phyloP scores from a whole-genome alignment of 1,139 yeast genomes.

The Scheffersomyces lignicola region DNA sequence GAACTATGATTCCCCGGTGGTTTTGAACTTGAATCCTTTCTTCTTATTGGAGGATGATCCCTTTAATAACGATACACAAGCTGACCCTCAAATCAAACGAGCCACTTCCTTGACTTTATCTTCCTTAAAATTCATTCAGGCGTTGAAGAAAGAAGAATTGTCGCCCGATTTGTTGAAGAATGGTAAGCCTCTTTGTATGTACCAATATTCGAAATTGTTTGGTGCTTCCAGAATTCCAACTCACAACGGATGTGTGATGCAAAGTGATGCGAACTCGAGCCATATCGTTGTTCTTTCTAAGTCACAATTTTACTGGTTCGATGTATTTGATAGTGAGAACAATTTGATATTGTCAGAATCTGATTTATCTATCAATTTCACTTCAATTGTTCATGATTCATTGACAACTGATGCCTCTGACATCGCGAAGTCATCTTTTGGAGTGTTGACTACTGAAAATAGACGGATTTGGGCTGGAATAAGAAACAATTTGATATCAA shows the following conservation, averaged over 20 bases:
- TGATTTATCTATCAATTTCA: constrained; percentile 73
- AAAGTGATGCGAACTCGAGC: constrained; percentile 69
- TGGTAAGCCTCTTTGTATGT: constrained; percentile 78
- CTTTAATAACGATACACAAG: constrained; percentile 64
- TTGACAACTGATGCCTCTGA: constrained; percentile 58
- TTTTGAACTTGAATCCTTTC: constrained; percentile 82
- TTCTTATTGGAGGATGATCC: constrained; percentile 89
- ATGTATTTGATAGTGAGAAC: constrained; percentile 72
- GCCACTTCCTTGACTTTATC: constrained; percentile 82
- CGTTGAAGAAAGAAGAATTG: constrained; percentile 71
- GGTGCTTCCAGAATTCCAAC: constrained; percentile 89
- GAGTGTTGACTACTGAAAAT: constrained; percentile 86
- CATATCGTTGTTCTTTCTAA: constrained; percentile 84
- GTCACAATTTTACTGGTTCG: constrained; percentile 93
- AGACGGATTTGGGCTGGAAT: constrained; percentile 82
- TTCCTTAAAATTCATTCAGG: constrained; percentile 74
- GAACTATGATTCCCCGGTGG: constrained; percentile 86
- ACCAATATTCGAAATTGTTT: constrained; percentile 80
- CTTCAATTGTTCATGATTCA: constrained; percentile 75
- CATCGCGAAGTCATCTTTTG: constrained; percentile 80
- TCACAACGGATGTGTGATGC: constrained; percentile 76
- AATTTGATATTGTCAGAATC: constrained; percentile 70
- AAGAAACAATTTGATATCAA: constrained; percentile 50
- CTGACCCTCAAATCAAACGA: constrained; percentile 68
- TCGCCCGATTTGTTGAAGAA: constrained; percentile 71